Base-by-base conservation (phyloP, 768 basidiomycete genomes). In the Kwoniella pini region DNA sequence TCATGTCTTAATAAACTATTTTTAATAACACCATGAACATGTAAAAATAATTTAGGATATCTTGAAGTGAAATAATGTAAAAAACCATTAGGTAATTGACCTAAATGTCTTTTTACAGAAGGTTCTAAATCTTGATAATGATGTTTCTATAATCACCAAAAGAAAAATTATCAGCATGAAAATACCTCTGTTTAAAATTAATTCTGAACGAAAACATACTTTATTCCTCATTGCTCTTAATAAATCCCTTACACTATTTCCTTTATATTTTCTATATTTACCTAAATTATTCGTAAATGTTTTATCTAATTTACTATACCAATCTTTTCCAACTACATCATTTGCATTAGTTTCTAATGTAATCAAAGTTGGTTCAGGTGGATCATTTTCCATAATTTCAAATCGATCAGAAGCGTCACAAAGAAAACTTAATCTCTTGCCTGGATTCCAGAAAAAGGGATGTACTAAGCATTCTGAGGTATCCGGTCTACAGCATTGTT, bases 101-200 rank as follows among this genome's bases (percentile, higher is more conserved):
- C 94, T 10, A 98, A 82, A 79, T 89, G 86, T 40, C 88, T 85
- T 73, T 90, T 93, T 54, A 91, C 90, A 67, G 88, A 86, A 65
- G 92, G 91, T 1, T 95, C 95, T 11, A 99, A 80, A 79, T 99
- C 96, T 80, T 97, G 95, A 74, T 95, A 96, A 74, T 97, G 94
- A 65, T 97, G 89, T 89, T 93, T 95, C 93, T 77, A 40, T 26
- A 24, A 10, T 17, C 27, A 12, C 6, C 1, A 40, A 15, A 17
- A 15, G 21, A 21, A 53, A 19, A n/a, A 40, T 19, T 24, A 36
- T 21, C 24, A 49, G 19, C 13, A 49, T 33, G 19, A 17, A 7
- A 30, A 15, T 36, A 12, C 5, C 4, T 13, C 4, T n/a, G n/a
- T n/a, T n/a, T n/a, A n/a, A n/a, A n/a, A n/a, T n/a, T n/a, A n/a